These are phyloP conservation scores for Metschnikowia lunata DNA, from an alignment of 805 yeast genomes.

Conservation along the genomic window DNA sequence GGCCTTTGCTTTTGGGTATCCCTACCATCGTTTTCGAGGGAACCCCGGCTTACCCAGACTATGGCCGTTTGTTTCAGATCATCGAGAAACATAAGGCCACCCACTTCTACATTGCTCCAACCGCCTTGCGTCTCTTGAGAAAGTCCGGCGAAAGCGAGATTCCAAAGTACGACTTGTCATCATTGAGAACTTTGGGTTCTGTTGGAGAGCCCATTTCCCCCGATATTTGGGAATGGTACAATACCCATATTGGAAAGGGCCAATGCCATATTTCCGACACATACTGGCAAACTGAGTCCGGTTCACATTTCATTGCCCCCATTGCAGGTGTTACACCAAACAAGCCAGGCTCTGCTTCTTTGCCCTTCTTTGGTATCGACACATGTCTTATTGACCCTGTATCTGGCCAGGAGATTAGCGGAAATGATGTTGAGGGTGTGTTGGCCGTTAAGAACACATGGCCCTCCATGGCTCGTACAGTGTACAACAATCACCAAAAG, in stretches of 20 bases:
- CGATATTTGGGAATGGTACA: slow-evolving; percentile 86
- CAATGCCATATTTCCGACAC: slow-evolving; percentile 75
- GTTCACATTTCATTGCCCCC: slow-evolving; percentile 75
- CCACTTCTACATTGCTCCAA: slow-evolving; percentile 82
- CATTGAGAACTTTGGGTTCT: slow-evolving; percentile 70
- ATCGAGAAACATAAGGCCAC: slow-evolving; percentile 67
- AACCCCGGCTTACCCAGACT: slow-evolving; percentile 81
- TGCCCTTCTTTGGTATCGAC: slow-evolving; percentile 80
- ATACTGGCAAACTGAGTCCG: slow-evolving; percentile 88
- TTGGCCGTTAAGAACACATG: slow-evolving; percentile 66
- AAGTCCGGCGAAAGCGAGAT: slow-evolving; percentile 67
- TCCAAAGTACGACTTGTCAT: slow-evolving; percentile 55
- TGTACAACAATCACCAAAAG: slow-evolving; percentile 71
- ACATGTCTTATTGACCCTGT: slow-evolving; percentile 72
- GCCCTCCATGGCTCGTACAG: slow-evolving; percentile 85
- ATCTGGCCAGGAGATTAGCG: slow-evolving; percentile 62
- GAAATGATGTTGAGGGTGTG: slow-evolving; percentile 76
- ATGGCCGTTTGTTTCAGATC: slow-evolving; percentile 76
- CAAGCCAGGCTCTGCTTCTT: slow-evolving; percentile 82
- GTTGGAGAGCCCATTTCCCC: slow-evolving; percentile 87
- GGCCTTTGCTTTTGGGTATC: slow-evolving; percentile 72
- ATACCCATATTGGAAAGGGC: slow-evolving; percentile 64
- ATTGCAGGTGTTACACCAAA: slow-evolving; percentile 72
- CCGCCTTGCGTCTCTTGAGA: slow-evolving; percentile 72
- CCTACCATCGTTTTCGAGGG: slow-evolving; percentile 82